Evolutionary conservation across 176 grass and related monocot species (phyloP).

Genomic region (Aegilops speltoides): DNA sequence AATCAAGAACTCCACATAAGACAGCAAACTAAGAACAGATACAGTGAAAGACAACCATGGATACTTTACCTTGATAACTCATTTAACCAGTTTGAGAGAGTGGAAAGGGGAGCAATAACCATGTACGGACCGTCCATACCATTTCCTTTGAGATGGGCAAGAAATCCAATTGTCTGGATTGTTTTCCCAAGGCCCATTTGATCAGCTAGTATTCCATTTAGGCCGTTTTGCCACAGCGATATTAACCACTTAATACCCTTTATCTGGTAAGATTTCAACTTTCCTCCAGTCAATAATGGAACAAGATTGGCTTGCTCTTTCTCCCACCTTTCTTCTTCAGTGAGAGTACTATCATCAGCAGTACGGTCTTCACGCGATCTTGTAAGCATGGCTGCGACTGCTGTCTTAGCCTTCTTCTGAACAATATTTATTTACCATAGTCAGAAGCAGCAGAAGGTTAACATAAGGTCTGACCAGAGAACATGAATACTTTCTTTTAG

Average conservation of each 20-base stretch:
- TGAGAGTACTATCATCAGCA: conserved; percentile 57
- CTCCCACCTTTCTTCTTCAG: conserved; percentile 69
- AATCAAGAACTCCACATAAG: conserved; percentile 22
- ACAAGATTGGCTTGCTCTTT: conserved; percentile 84
- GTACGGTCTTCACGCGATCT: conserved; percentile 60
- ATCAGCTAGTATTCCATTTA: conserved; percentile 93
- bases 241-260: conserved; percentile 99
- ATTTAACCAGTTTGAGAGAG: conserved; percentile 97
- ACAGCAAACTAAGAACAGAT: neutral
- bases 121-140: conserved; percentile 84
- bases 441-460: conserved; percentile 16
- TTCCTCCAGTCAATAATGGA: conserved; percentile 87
- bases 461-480: neutral
- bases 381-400: conserved; percentile 87
- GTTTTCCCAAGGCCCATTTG: conserved; percentile 99
- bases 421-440: conserved; percentile 7
- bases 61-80: conserved; percentile 76
- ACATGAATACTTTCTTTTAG: too few species aligned
- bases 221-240: conserved; percentile 93
- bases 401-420: conserved; percentile 87
- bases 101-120: conserved; percentile 92
- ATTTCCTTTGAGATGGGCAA: conserved; percentile 91
- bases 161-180: conserved; percentile 96
- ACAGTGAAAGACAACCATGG: neutral
- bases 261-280: conserved; percentile 92